Evolutionary conservation across 1,139 yeast genomes (phyloP).

Genomic region (Pichia sp.): DNA sequence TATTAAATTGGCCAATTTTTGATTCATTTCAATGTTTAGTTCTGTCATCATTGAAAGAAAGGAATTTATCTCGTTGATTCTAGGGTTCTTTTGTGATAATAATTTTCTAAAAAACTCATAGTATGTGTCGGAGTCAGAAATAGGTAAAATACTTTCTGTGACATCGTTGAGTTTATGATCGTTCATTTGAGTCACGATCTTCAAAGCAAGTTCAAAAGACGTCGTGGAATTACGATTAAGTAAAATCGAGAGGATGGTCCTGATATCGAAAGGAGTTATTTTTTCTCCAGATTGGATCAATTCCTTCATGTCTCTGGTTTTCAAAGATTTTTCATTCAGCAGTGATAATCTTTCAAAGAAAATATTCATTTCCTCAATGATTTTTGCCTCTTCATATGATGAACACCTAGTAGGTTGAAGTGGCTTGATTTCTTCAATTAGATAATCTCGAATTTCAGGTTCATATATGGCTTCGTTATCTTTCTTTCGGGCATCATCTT

Average conservation of each 20-base stretch:
- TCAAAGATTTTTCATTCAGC: slow-evolving; percentile 3
- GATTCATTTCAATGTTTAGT: slow-evolving; percentile 15
- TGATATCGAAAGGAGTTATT: slow-evolving; percentile 19
- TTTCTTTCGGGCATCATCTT: slow-evolving; percentile 3
- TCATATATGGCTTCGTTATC: slow-evolving; percentile 4
- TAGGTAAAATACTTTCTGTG: slow-evolving; percentile 19
- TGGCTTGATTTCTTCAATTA: slow-evolving; percentile 11
- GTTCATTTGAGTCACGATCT: slow-evolving; percentile 18
- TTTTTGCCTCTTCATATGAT: slow-evolving; percentile 17
- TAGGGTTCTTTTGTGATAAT: slow-evolving; percentile 19
- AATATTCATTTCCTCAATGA: slow-evolving; percentile 14
- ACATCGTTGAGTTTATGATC: slow-evolving; percentile 9
- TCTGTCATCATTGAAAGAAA: slow-evolving; percentile 17
- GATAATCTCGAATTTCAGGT: slow-evolving; percentile 12
- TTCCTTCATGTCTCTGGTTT: slow-evolving; percentile 10
- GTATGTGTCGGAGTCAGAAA: slow-evolving; percentile 21
- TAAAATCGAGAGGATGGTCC: slow-evolving; percentile 15
- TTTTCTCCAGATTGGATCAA: slow-evolving; percentile 14
- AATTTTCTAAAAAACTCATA: slow-evolving; percentile 17
- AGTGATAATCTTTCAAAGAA: slow-evolving; percentile 8
- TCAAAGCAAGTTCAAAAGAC: slow-evolving; percentile 15
- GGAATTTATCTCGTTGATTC: slow-evolving; percentile 16
- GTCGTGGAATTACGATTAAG: slow-evolving; percentile 15
- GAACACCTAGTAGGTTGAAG: slow-evolving; percentile 7
- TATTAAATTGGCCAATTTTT: slow-evolving; percentile 21